Conservation (phyloP, 768 basidiomycete species). For the Collybia sp. region DNA sequence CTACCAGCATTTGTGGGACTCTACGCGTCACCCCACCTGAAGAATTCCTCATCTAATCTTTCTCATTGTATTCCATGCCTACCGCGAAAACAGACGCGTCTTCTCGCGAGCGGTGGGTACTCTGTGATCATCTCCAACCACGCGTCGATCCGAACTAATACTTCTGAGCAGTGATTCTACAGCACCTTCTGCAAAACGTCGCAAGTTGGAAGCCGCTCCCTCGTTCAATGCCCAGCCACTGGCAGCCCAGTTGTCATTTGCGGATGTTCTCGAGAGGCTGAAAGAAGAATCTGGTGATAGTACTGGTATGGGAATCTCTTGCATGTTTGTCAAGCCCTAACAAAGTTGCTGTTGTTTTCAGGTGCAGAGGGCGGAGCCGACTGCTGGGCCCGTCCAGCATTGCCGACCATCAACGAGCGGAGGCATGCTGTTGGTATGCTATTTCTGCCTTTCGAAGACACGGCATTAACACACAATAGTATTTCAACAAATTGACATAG, state of each 20-base stretch:
- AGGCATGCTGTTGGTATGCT: slow-evolving; percentile 64
- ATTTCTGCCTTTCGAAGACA: neutral
- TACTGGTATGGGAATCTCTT: slow-evolving; percentile 29
- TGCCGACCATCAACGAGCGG: slow-evolving; percentile 51
- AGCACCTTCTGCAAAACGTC: slow-evolving; percentile 45
- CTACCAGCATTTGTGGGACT: too few species aligned
- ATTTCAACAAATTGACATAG: slow-evolving; percentile 96
- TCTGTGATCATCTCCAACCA: too few species aligned
- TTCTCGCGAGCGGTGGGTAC: too few species aligned
- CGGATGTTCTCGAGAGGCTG: slow-evolving; percentile 59
- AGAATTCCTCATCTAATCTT: neutral
- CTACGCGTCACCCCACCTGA: too few species aligned
- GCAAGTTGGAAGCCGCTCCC: slow-evolving; percentile 39
- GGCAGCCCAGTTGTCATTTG: slow-evolving; percentile 49
- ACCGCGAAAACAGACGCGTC: too few species aligned
- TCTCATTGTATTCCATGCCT: too few species aligned
- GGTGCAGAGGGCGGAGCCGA: slow-evolving; percentile 78
- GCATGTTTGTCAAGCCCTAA: neutral
- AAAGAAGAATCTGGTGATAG: slow-evolving; percentile 45
- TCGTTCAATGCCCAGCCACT: slow-evolving; percentile 34
- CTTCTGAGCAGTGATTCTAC: neutral
- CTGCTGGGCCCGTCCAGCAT: slow-evolving; percentile 62
- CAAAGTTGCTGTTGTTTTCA: slow-evolving; percentile 24
- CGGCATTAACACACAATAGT: slow-evolving; percentile 36
- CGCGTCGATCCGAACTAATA: too few species aligned